Evolutionary conservation across 495 filamentous ascomycete genomes (phyloP), one percentile per base, ranked within the genome.

Genomic region (Rostrohypoxylon terebratum): DNA sequence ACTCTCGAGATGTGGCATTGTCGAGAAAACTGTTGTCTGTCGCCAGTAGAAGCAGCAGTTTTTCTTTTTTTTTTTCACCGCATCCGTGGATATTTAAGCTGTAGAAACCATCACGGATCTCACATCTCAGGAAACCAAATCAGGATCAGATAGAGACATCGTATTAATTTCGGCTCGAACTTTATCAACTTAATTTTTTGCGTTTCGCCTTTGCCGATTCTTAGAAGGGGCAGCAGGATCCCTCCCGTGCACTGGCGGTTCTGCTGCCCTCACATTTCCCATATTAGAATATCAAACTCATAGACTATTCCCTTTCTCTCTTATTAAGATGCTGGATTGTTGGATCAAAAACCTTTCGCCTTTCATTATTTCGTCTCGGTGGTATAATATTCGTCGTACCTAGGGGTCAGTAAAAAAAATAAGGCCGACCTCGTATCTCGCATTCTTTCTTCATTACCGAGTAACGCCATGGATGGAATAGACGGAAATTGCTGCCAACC

Each of bases 311-410:
- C 60, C n/a, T 59, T 63, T 53, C 20, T 54, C 33, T 54, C 40
- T 54, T 68, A 75, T 58, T 61, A 66, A 44, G 50, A 58, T 68
- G 58, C 57, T 62, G 18, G 45, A 18, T 45, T 42, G 38, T 13
- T 42, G 38, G 38, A 42, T 42, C 38, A 13, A 54, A 54, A 7
- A 7, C 1, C 63, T 40, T 66, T 28, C 50, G 45, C 66, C 58
- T 77, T 77, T 77, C 75, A 71, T 77, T 71, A 73, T 74, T 66
- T 77, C 75, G 64, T 77, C 59, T 65, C 64, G 67, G 55, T 75
- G 66, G 63, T 69, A 71, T 72, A 64, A 50, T 61, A 36, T 60
- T 50, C 50, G 55, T 66, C 50, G 55, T 66, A 54, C 71, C 62
- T 44, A 63, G 55, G 61, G 69, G 72, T 45, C 11, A 58, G 28